Conservation (phyloP, 441 rosid species). For the Corymbia citriodora region DNA sequence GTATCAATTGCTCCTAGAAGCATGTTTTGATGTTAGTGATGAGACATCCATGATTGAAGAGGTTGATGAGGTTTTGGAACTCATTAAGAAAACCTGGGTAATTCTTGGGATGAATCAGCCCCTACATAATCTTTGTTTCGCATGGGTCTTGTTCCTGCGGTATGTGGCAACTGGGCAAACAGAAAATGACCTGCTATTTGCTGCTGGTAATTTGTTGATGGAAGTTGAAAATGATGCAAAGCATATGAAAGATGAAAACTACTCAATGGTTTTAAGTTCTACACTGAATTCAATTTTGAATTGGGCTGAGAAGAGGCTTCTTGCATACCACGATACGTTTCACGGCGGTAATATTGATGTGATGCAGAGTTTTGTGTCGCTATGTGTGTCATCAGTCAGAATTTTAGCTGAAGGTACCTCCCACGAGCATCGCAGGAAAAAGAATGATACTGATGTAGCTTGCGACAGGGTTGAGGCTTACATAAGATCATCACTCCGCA, state of each 20-base stretch:
- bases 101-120: conserved; percentile 52
- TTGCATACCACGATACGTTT: conserved; percentile 51
- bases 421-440: conserved; percentile 41
- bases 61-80: conserved; percentile 63
- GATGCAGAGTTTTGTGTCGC: conserved; percentile 48
- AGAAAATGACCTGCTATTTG: conserved; percentile 57
- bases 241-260: conserved; percentile 31
- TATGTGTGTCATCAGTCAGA: conserved; percentile 46
- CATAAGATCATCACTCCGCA: conserved; percentile 46
- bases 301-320: conserved; percentile 63
- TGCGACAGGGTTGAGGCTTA: conserved; percentile 48
- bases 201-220: conserved; percentile 45
- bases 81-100: conserved; percentile 64
- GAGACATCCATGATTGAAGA: conserved; percentile 54
- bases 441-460: conserved; percentile 31
- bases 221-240: conserved; percentile 50
- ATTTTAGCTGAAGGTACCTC: conserved; percentile 40
- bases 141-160: conserved; percentile 56
- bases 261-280: conserved; percentile 33
- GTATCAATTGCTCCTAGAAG: conserved; percentile 49
- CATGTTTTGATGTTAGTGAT: conserved; percentile 61
- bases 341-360: conserved; percentile 47
- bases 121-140: conserved; percentile 59
- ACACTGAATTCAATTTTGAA: conserved; percentile 36
- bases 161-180: conserved; percentile 53